Evolutionary conservation across 805 yeast genomes (phyloP).

Genomic region (Wickerhamiella spandovensis): DNA sequence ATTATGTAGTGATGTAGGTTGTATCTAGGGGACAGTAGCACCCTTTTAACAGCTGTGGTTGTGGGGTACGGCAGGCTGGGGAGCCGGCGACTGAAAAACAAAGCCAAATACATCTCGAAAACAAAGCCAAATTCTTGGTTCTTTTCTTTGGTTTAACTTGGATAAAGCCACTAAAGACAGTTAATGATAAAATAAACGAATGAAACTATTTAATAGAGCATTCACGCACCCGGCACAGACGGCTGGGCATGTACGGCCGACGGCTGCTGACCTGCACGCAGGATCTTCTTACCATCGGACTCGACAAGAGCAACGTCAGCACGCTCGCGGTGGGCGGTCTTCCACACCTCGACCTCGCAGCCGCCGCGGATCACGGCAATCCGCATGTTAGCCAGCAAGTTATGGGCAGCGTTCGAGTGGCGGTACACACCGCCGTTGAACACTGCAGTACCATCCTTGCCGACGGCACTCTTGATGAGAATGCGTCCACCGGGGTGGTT

Average conservation of each 20-base stretch:
- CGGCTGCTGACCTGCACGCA: conserved; percentile 50
- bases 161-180: too few relatives aligned
- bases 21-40: too few relatives aligned
- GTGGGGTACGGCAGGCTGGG: too few relatives aligned
- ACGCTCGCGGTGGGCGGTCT: conserved; percentile 52
- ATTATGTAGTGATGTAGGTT: too few relatives aligned
- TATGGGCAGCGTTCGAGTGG: conserved; percentile 88
- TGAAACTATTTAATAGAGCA: not conserved
- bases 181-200: not conserved
- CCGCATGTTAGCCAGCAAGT: conserved; percentile 84
- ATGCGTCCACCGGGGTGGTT: conserved; percentile 92
- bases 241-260: conserved; percentile 21
- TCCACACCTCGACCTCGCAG: conserved; percentile 73
- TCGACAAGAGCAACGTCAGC: conserved; percentile 48
- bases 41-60: too few relatives aligned
- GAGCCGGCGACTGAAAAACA: too few relatives aligned
- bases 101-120: too few relatives aligned
- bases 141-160: too few relatives aligned
- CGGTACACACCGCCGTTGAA: conserved; percentile 90
- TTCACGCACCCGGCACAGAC: conserved; percentile 19
- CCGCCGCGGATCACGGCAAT: conserved; percentile 76
- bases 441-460: conserved; percentile 88
- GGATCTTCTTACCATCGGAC: conserved; percentile 40
- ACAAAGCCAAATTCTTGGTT: too few relatives aligned
- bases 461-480: conserved; percentile 64